Conservation (phyloP, 1,139 yeast species). For the Sugiyamaella novakii region DNA sequence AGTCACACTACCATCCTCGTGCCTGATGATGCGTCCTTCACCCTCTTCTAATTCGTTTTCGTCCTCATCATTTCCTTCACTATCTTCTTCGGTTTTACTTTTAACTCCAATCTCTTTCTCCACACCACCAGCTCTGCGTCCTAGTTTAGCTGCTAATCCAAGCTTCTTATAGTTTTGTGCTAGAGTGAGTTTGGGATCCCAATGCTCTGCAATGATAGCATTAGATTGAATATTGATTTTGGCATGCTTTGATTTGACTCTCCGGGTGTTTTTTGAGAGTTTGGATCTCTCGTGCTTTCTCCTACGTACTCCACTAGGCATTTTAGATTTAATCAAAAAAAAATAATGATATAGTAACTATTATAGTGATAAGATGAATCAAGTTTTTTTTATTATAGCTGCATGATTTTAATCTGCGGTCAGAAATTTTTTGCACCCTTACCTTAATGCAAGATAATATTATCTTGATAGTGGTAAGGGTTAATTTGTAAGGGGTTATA, state of each 20-base stretch:
- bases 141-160: conserved; percentile 71
- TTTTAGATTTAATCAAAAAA: conserved; percentile 24
- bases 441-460: conserved; percentile 7
- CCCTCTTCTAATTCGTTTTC: conserved; percentile 61
- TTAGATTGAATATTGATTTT: conserved; percentile 54
- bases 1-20: conserved; percentile 65
- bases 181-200: conserved; percentile 84
- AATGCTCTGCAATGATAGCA: conserved; percentile 82
- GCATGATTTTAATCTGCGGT: too few species aligned
- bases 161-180: conserved; percentile 73
- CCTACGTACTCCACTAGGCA: conserved; percentile 66
- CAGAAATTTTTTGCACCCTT: conserved; percentile 14
- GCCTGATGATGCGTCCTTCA: conserved; percentile 79
- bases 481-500: too few species aligned
- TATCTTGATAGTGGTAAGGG: conserved; percentile 4
- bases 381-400: too few species aligned
- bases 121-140: conserved; percentile 53
- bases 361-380: background rate
- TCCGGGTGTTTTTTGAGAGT: conserved; percentile 66
- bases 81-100: conserved; percentile 36
- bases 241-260: conserved; percentile 67
- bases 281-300: conserved; percentile 81
- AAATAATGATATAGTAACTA: conserved; percentile 1
- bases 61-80: conserved; percentile 38
- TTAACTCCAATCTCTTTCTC: conserved; percentile 43